Conservation (phyloP, 768 basidiomycete species). For the Leccinellum luteum region DNA sequence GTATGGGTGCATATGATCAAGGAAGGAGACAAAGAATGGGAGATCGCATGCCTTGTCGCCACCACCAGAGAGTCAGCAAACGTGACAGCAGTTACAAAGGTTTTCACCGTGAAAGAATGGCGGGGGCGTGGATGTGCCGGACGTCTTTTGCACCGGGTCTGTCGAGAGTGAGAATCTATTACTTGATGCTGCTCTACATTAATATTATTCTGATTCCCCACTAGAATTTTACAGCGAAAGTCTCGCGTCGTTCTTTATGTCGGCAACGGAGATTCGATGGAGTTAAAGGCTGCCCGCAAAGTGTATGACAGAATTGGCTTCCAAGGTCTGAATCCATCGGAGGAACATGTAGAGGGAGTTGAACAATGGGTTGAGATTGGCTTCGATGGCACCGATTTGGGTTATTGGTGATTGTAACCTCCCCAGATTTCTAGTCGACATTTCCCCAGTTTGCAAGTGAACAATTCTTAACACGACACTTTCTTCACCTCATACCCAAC, state of each 20-base stretch:
- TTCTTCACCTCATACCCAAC: background rate
- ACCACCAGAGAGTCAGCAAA: slow-evolving; percentile 57
- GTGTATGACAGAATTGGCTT: slow-evolving; percentile 72
- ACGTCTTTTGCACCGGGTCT: slow-evolving; percentile 57
- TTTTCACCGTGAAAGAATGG: slow-evolving; percentile 57
- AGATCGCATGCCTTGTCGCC: slow-evolving; percentile 65
- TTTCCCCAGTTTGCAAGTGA: background rate
- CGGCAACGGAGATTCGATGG: slow-evolving; percentile 46
- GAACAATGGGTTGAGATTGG: slow-evolving; percentile 64
- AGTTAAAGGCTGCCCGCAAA: slow-evolving; percentile 43
- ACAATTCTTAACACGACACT: background rate
- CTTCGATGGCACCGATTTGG: slow-evolving; percentile 49
- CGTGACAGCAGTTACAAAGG: slow-evolving; percentile 69
- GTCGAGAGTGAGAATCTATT: slow-evolving; percentile 43
- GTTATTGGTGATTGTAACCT: slow-evolving; percentile 62
- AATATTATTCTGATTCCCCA: slow-evolving; percentile 5
- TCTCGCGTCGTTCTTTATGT: slow-evolving; percentile 63
- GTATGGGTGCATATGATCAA: slow-evolving; percentile 63
- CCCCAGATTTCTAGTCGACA: background rate
- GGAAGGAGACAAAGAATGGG: slow-evolving; percentile 20
- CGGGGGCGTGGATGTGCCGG: slow-evolving; percentile 57
- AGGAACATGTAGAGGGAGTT: slow-evolving; percentile 39
- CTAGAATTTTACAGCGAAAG: slow-evolving; percentile 39
- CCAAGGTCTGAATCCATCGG: slow-evolving; percentile 41
- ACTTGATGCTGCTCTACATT: background rate